phyloP scores from a whole-genome alignment of 148 eudicot genomes.

The Cornus kousa region DNA sequence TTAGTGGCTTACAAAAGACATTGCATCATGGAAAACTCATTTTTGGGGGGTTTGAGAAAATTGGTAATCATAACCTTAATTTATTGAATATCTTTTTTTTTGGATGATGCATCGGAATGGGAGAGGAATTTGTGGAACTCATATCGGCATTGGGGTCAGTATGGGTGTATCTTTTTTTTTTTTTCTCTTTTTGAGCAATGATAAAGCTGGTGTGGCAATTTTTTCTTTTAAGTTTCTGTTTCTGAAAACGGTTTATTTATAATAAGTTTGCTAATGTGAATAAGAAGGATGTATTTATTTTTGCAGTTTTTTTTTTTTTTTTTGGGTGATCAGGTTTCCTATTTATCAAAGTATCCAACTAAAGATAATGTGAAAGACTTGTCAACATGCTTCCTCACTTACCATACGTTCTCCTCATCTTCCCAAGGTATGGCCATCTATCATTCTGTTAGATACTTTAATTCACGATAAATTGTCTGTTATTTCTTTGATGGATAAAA shows the following conservation, averaged over 20 bases:
- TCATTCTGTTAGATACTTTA: not conserved
- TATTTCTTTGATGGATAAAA: not conserved
- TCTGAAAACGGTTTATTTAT: not conserved
- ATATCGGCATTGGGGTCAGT: not conserved
- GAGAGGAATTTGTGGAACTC: not conserved
- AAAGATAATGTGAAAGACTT: conserved; percentile 20
- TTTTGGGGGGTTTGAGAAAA: too few species aligned
- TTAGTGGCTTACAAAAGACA: too few species aligned
- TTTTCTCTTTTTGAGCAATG: not conserved
- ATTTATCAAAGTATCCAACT: conserved; percentile 34
- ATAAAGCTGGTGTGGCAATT: not conserved
- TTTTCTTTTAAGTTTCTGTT: not conserved
- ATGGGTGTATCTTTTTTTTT: not conserved
- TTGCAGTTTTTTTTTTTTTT: not conserved
- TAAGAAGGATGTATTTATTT: not conserved
- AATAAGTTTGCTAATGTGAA: not conserved
- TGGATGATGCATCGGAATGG: too few species aligned
- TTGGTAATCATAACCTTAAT: too few species aligned
- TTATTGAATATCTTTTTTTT: too few species aligned
- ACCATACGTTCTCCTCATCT: conserved; percentile 38
- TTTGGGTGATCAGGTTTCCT: conserved; percentile 28
- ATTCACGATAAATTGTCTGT: not conserved
- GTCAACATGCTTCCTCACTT: conserved; percentile 38
- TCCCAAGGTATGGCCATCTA: conserved; percentile 31
- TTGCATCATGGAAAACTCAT: too few species aligned